Conservation (phyloP, 2,329 filamentous ascomycete species). For the Ophidiomyces ophidiicola region DNA sequence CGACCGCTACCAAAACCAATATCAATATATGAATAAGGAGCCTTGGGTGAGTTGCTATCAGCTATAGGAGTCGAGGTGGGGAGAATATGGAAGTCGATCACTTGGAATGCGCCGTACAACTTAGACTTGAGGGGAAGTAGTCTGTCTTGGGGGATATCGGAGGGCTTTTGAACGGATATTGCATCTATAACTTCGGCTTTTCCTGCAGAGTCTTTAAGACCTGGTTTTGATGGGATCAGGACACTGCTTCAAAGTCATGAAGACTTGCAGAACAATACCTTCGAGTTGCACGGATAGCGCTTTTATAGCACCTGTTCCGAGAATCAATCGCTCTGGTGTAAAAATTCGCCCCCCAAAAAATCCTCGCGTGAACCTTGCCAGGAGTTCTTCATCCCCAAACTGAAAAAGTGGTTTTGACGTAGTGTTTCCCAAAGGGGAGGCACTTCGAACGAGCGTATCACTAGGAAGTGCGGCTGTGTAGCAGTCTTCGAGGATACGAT, state of each 20-base stretch:
- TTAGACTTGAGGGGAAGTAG: slow-evolving; percentile 10
- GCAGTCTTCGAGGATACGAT: slow-evolving; percentile 9
- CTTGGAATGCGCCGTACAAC: slow-evolving; percentile 11
- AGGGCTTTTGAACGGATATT: slow-evolving; percentile 2
- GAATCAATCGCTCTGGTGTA: slow-evolving; percentile 8
- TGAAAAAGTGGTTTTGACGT: not conserved
- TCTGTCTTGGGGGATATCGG: slow-evolving; percentile 8
- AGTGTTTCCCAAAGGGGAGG: not conserved
- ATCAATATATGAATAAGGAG: slow-evolving; percentile 10
- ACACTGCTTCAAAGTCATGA: not conserved
- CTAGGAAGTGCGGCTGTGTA: slow-evolving; percentile 6
- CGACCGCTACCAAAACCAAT: slow-evolving; percentile 8
- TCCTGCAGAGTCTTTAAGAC: not conserved
- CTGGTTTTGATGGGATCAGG: not conserved
- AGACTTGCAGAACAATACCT: not conserved
- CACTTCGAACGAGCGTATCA: not conserved
- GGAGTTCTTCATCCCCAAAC: slow-evolving; percentile 12
- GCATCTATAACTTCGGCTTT: not conserved
- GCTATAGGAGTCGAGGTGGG: not conserved
- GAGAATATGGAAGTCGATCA: slow-evolving; percentile 8
- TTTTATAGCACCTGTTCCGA: slow-evolving; percentile 1
- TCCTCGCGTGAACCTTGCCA: slow-evolving; percentile 12
- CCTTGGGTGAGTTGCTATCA: not conserved
- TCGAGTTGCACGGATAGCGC: slow-evolving; percentile 9
- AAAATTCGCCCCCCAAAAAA: slow-evolving; percentile 13